Percentiles rank a stretch among this genome's conserved stretches.
These are phyloP conservation scores for Zygnema circumcarinatum DNA, from an alignment of 139 green algal species.

Conservation along the genomic window DNA sequence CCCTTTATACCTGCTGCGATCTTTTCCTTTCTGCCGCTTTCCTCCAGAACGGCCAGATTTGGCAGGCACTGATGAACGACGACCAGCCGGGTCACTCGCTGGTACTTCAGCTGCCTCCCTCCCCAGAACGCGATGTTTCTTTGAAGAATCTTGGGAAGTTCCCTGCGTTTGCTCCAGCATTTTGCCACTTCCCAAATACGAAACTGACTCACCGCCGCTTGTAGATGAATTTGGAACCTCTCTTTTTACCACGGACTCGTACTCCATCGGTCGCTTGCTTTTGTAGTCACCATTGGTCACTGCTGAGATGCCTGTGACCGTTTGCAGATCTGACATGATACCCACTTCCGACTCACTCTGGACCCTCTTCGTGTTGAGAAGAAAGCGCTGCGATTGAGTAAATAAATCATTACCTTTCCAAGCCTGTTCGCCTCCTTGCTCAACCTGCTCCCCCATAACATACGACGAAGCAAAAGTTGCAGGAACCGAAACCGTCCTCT, in stretches of 20 bases:
- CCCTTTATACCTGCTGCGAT: constrained; percentile 18
- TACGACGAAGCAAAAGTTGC: not conserved
- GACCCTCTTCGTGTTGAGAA: not conserved
- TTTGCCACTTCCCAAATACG: not conserved
- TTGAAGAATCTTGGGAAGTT: not conserved
- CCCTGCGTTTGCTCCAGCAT: not conserved
- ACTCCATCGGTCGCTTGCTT: not conserved
- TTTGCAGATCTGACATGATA: not conserved
- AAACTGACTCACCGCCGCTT: not conserved
- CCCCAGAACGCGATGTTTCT: not conserved
- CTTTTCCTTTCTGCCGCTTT: not conserved
- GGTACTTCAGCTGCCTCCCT: not conserved
- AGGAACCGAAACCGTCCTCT: not conserved
- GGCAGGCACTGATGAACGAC: not conserved
- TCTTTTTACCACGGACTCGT: not conserved
- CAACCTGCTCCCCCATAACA: not conserved
- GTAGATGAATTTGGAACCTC: not conserved
- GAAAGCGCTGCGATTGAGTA: not conserved
- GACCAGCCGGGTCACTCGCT: not conserved
- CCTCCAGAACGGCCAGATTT: not conserved
- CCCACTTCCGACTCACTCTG: not conserved
- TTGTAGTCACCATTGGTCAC: not conserved
- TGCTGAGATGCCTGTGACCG: not conserved
- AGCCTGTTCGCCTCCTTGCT: not conserved
- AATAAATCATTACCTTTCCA: not conserved